A percentile compares a stretch with the other conserved stretches of the same genome.
These are phyloP conservation scores for Juglanconis sp. DNA, from an alignment of 2,329 filamentous ascomycete species.

Conservation along the genomic window DNA sequence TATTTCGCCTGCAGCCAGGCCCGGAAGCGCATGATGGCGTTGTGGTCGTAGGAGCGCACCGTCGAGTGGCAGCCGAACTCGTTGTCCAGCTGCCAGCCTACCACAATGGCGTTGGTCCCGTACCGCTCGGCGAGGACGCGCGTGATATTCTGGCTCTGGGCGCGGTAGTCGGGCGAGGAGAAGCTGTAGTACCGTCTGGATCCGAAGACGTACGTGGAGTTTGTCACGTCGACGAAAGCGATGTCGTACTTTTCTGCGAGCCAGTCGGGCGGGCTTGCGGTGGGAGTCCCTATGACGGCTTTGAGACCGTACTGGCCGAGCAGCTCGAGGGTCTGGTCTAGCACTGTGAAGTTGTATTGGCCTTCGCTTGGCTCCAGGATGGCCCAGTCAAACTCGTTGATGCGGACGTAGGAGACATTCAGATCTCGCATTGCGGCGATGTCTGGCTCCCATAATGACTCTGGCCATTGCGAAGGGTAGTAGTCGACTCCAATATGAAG, in stretches of 20 bases:
- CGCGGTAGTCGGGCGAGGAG: slow-evolving; percentile 23
- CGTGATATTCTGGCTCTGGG: slow-evolving; percentile 23
- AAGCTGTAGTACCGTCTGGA: slow-evolving; percentile 24
- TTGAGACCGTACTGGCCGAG: slow-evolving; percentile 19
- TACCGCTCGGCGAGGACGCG: slow-evolving; percentile 21
- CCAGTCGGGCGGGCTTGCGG: slow-evolving; percentile 22
- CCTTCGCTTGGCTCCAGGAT: slow-evolving; percentile 21
- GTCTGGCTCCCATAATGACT: slow-evolving; percentile 22
- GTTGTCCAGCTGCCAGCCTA: slow-evolving; percentile 25
- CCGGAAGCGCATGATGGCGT: slow-evolving; percentile 21
- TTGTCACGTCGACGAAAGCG: slow-evolving; percentile 23
- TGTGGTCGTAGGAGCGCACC: slow-evolving; percentile 20
- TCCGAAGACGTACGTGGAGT: slow-evolving; percentile 22
- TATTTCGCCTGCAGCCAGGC: slow-evolving; percentile 23
- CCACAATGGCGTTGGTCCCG: slow-evolving; percentile 18
- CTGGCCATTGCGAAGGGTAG: slow-evolving; percentile 24
- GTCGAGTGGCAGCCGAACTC: slow-evolving; percentile 24
- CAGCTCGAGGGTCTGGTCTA: slow-evolving; percentile 21
- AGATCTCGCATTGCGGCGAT: slow-evolving; percentile 21
- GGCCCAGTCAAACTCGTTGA: slow-evolving; percentile 25
- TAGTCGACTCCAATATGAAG: slow-evolving; percentile 23
- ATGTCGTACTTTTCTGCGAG: slow-evolving; percentile 20
- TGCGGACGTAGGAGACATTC: slow-evolving; percentile 22
- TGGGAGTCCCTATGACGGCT: slow-evolving; percentile 24
- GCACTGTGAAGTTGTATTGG: slow-evolving; percentile 21